A percentile compares a stretch with the other conserved stretches of the same genome.
These are phyloP conservation scores for Zychaea mexicana DNA, from an alignment of 371 early-diverging fungal genomes.

Conservation along the genomic window DNA sequence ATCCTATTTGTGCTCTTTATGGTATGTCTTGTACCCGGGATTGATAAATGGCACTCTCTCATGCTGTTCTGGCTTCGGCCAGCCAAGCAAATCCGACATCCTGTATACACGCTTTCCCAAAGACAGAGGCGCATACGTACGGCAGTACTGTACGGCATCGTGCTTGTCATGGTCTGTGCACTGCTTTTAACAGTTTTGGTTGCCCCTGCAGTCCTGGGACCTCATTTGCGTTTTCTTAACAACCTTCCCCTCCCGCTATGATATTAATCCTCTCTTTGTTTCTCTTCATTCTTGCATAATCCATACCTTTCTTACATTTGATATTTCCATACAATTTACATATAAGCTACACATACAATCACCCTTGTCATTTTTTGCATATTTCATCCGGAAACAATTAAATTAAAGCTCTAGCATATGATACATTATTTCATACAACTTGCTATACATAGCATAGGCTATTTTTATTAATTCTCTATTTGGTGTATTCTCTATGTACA, in stretches of 20 bases:
- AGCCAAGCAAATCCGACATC: slow-evolving; percentile 72
- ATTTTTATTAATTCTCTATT: no score
- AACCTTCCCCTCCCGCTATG: not conserved
- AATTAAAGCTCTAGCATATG: no score
- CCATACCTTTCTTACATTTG: no score
- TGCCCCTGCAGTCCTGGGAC: slow-evolving; percentile 58
- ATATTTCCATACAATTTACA: no score
- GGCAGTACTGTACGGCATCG: slow-evolving; percentile 62
- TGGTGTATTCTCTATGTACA: no score
- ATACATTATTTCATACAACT: no score
- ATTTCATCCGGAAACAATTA: no score
- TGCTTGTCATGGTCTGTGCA: slow-evolving; percentile 62
- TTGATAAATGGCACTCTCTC: slow-evolving; percentile 78
- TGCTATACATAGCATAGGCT: no score
- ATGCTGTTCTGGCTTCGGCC: slow-evolving; percentile 86
- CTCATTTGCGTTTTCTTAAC: slow-evolving; percentile 13
- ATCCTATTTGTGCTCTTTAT: slow-evolving; percentile 70
- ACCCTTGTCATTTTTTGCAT: no score
- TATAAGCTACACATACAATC: no score
- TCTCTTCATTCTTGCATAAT: no score
- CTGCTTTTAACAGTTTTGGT: slow-evolving; percentile 60
- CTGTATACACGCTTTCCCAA: slow-evolving; percentile 70
- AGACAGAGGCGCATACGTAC: slow-evolving; percentile 58
- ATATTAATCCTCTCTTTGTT: no score
- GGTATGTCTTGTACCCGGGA: slow-evolving; percentile 69